Evolutionary conservation across 1,284 basidiomycete species (phyloP).

Genomic region (Pseudomicrostroma phylloplanum): DNA sequence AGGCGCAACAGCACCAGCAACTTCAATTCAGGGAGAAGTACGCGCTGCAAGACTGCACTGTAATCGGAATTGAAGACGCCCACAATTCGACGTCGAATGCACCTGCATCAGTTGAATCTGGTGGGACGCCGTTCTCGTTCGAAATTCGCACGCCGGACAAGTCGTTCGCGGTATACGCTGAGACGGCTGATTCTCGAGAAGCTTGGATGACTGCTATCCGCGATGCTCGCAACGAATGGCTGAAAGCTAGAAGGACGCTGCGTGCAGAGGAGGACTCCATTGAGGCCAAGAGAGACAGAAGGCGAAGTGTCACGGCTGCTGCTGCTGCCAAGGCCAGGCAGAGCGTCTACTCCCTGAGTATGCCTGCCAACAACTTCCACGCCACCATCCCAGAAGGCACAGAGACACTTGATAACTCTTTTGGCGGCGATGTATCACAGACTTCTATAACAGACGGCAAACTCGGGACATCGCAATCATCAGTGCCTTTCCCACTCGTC

Average conservation of each 20-base stretch:
- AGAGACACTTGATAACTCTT: neutral
- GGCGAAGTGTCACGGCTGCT: slow-evolving; percentile 18
- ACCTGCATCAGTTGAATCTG: neutral
- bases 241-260: slow-evolving; percentile 38
- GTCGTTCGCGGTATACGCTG: slow-evolving; percentile 47
- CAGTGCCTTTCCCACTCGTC: no score
- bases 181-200: slow-evolving; percentile 27
- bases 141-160: slow-evolving; percentile 49
- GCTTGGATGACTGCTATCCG: slow-evolving; percentile 43
- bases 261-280: slow-evolving; percentile 37
- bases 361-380: neutral
- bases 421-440: no score
- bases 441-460: no score
- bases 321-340: slow-evolving; percentile 9
- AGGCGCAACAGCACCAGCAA: slow-evolving; percentile 16
- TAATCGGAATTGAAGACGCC: slow-evolving; percentile 38
- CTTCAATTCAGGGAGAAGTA: slow-evolving; percentile 45
- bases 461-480: no score
- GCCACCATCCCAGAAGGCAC: slow-evolving; percentile 5
- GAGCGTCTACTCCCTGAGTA: slow-evolving; percentile 8
- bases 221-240: slow-evolving; percentile 40
- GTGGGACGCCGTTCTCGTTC: slow-evolving; percentile 17
- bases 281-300: slow-evolving; percentile 34
- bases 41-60: slow-evolving; percentile 40
- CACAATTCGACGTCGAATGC: neutral